Evolutionary conservation across 2,329 filamentous ascomycete genomes (phyloP).

Genomic region (Talaromyces albobiverticillius): DNA sequence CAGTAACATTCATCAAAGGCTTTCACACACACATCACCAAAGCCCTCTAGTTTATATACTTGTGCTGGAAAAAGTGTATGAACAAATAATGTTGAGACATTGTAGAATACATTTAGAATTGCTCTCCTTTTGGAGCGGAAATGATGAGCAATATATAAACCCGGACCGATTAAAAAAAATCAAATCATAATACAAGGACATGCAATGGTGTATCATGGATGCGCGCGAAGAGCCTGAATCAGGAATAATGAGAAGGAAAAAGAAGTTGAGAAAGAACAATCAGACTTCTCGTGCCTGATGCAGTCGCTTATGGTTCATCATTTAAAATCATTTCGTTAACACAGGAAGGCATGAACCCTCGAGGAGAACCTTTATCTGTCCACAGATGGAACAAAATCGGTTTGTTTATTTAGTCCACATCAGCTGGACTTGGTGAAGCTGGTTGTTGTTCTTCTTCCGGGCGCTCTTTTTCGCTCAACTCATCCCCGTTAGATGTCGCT

Average conservation of each 20-base stretch:
- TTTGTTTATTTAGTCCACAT: slow-evolving; percentile 8
- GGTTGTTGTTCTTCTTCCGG: neutral
- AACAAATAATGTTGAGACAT: neutral
- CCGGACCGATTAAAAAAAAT: neutral
- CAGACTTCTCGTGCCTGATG: neutral
- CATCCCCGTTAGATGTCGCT: neutral
- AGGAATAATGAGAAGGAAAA: neutral
- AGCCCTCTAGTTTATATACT: neutral
- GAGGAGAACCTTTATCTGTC: neutral
- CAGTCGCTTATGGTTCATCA: neutral
- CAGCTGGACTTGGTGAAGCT: slow-evolving; percentile 9
- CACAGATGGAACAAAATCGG: neutral
- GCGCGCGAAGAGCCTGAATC: too few relatives aligned
- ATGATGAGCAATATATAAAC: neutral
- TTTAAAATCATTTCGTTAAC: slow-evolving; percentile 7
- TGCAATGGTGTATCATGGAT: neutral
- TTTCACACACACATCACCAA: neutral
- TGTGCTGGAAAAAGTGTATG: neutral
- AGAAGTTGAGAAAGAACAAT: neutral
- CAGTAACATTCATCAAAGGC: neutral
- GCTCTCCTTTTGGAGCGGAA: neutral
- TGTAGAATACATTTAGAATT: neutral
- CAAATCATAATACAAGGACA: slow-evolving; percentile 6
- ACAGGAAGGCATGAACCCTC: neutral
- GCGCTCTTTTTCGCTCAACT: slow-evolving; percentile 3